These are phyloP conservation scores for Psilocybe mexicana DNA, from an alignment of 1,284 basidiomycete genomes.

Conservation along the genomic window DNA sequence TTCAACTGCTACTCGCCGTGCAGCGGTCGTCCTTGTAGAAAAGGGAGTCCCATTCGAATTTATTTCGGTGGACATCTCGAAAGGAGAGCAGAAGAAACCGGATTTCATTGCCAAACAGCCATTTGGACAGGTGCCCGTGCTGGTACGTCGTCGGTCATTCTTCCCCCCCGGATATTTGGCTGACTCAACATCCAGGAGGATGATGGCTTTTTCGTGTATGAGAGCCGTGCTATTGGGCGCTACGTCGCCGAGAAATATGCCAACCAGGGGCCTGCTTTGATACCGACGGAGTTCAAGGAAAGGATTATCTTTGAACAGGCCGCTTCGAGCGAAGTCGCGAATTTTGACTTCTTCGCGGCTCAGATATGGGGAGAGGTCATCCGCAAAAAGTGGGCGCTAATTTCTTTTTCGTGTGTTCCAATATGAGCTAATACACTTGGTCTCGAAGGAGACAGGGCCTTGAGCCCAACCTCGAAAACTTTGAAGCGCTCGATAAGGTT, in stretches of 20 bases:
- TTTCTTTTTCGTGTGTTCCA: background rate
- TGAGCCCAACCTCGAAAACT: slow-evolving; percentile 30
- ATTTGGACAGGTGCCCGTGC: slow-evolving; percentile 64
- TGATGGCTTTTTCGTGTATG: slow-evolving; percentile 43
- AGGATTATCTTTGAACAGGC: slow-evolving; percentile 58
- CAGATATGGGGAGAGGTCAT: slow-evolving; percentile 45
- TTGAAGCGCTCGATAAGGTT: slow-evolving; percentile 28
- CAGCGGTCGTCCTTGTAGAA: slow-evolving; percentile 47
- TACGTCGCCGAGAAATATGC: slow-evolving; percentile 46
- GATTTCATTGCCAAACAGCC: slow-evolving; percentile 51
- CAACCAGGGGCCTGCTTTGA: slow-evolving; percentile 29
- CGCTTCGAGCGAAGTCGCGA: slow-evolving; percentile 47
- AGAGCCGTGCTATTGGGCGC: slow-evolving; percentile 52
- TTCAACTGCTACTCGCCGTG: slow-evolving; percentile 46
- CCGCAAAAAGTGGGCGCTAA: slow-evolving; percentile 34
- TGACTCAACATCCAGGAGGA: slow-evolving; percentile 29
- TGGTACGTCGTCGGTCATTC: slow-evolving; percentile 36
- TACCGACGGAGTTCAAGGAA: slow-evolving; percentile 36
- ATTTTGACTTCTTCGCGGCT: slow-evolving; percentile 50
- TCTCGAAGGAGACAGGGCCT: slow-evolving; percentile 14
- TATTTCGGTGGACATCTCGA: slow-evolving; percentile 39
- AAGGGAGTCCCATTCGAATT: slow-evolving; percentile 52
- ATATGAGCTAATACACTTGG: background rate
- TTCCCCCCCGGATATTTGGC: background rate
- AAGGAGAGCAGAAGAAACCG: slow-evolving; percentile 46